Percentiles rank a stretch among this genome's conserved stretches.
Conservation (phyloP, 768 basidiomycete species). For the Termitomyces eurrhizus region DNA sequence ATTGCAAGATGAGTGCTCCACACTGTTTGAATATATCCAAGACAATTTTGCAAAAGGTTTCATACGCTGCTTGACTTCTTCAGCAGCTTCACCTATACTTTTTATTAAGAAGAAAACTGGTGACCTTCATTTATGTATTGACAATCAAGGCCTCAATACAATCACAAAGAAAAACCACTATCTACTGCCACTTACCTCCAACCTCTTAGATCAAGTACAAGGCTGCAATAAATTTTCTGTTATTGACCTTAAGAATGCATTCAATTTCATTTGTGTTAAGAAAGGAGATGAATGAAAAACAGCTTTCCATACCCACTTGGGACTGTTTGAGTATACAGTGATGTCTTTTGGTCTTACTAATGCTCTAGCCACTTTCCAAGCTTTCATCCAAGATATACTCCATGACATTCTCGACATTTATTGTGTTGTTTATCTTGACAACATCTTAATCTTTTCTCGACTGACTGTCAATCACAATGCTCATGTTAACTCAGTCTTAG, state of each 20-base stretch:
- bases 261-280: too few species aligned
- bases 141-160: conserved; percentile 10
- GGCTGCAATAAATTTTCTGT: conserved; percentile 22
- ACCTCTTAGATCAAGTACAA: conserved; percentile 24
- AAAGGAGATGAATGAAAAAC: conserved; percentile 7
- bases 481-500: too few species aligned
- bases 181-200: not conserved
- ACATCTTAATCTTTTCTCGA: too few species aligned
- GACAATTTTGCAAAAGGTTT: conserved; percentile 25
- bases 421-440: too few species aligned
- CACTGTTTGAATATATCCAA: conserved; percentile 25
- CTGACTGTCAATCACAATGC: too few species aligned
- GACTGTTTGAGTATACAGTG: too few species aligned
- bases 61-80: conserved; percentile 21
- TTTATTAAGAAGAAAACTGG: conserved; percentile 22
- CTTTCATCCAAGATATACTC: too few species aligned
- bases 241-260: conserved; percentile 15
- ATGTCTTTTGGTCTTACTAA: too few species aligned
- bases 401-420: too few species aligned
- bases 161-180: too few species aligned
- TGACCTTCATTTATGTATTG: conserved; percentile 16
- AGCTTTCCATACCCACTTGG: too few species aligned
- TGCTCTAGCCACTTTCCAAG: conserved; percentile 14
- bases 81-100: conserved; percentile 19
- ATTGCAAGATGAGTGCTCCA: conserved; percentile 19